phyloP scores from a whole-genome alignment of 1,284 basidiomycete species.

The Waitea zeae region DNA sequence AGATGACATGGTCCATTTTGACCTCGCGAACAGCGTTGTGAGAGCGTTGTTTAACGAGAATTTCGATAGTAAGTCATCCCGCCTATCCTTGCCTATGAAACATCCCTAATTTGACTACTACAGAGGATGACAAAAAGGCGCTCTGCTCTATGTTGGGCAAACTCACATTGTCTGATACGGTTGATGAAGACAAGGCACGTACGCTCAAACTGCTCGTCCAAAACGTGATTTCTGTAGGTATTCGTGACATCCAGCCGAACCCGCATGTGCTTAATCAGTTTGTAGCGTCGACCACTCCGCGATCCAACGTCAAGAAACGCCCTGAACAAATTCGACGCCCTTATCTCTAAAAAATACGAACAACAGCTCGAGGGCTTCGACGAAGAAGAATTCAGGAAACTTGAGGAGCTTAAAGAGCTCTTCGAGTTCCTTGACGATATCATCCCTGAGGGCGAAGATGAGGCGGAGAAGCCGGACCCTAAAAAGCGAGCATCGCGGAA shows the following conservation, averaged over 20 bases:
- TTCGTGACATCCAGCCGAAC: not conserved
- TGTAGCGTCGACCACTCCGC: slow-evolving; percentile 53
- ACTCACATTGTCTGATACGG: slow-evolving; percentile 53
- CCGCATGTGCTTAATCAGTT: not conserved
- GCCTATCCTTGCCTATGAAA: too few species aligned
- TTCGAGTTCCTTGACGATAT: slow-evolving; percentile 51
- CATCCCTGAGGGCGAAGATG: slow-evolving; percentile 27
- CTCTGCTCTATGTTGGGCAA: slow-evolving; percentile 70
- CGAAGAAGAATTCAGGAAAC: slow-evolving; percentile 50
- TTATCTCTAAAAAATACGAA: slow-evolving; percentile 38
- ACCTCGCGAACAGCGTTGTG: slow-evolving; percentile 64
- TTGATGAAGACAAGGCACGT: slow-evolving; percentile 40
- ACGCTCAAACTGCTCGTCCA: slow-evolving; percentile 43
- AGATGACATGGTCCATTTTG: slow-evolving; percentile 53
- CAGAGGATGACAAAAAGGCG: slow-evolving; percentile 70
- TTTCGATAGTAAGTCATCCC: slow-evolving; percentile 20
- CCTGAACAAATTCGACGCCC: slow-evolving; percentile 45
- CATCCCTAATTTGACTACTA: not conserved
- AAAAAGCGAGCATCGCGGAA: slow-evolving; percentile 22
- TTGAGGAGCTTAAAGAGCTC: slow-evolving; percentile 38
- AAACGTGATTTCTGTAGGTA: slow-evolving; percentile 40
- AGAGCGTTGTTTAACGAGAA: slow-evolving; percentile 35
- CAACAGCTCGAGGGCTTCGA: slow-evolving; percentile 43
- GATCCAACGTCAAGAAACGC: slow-evolving; percentile 59
- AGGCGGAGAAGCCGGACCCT: slow-evolving; percentile 24